Conservation (phyloP, 306 rosid genomes). For the Sphenostylis stenocarpa region DNA sequence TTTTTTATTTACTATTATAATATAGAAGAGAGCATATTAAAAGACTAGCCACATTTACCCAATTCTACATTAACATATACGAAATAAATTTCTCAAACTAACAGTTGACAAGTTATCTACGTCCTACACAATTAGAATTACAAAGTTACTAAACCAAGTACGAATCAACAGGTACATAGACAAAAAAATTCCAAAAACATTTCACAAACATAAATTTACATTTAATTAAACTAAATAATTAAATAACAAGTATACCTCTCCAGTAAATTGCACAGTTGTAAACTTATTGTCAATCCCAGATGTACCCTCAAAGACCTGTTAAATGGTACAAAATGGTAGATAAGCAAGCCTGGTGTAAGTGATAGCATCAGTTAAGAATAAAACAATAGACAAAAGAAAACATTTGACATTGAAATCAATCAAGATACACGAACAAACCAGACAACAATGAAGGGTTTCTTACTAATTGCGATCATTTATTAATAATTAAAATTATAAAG, state of each 20-base stretch:
- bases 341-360: neutral
- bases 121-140: neutral
- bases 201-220: neutral
- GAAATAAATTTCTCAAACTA: constrained; percentile 1
- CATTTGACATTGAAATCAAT: neutral
- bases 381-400: neutral
- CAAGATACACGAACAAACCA: neutral
- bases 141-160: neutral
- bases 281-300: constrained; percentile 99
- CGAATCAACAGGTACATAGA: constrained; percentile 1
- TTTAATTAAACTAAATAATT: neutral
- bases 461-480: neutral
- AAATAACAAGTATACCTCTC: constrained; percentile 66
- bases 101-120: constrained; percentile 2
- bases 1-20: neutral
- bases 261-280: constrained; percentile 97
- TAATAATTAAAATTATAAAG: neutral
- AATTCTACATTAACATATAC: neutral
- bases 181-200: neutral
- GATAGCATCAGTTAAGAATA: neutral
- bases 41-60: constrained; percentile 12
- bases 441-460: neutral
- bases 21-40: constrained; percentile 2
- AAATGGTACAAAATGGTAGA: constrained; percentile 11
- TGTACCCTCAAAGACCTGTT: constrained; percentile 95